phyloP scores from a whole-genome alignment of 164 flowering plant species.

The Tinospora cordifolia region DNA sequence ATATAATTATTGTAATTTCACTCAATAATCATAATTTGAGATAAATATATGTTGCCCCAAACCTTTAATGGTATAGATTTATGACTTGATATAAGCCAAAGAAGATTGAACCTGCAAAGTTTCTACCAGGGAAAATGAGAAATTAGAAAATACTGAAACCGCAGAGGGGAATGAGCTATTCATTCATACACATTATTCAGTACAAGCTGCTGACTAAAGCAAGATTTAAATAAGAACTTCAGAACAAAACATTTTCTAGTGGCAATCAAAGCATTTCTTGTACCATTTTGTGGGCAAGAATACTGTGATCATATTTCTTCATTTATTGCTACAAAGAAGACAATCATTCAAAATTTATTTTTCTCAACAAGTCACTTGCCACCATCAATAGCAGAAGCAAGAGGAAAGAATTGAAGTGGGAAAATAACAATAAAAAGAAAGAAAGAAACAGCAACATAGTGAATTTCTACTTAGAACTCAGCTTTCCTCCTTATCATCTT shows the following conservation, averaged over 20 bases:
- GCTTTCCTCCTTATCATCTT: background rate
- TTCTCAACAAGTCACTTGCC: background rate
- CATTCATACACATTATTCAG: too few species aligned
- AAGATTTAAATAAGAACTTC: background rate
- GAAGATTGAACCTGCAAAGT: too few species aligned
- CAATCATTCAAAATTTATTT: background rate
- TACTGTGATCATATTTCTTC: too few species aligned
- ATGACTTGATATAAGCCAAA: too few species aligned
- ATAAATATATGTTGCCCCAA: too few species aligned
- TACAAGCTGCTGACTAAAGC: too few species aligned
- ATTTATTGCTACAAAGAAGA: background rate
- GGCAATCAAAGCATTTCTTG: background rate
- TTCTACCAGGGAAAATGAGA: too few species aligned
- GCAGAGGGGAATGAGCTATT: too few species aligned
- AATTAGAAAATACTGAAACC: too few species aligned
- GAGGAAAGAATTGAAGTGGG: background rate
- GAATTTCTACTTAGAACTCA: background rate
- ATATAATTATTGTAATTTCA: too few species aligned
- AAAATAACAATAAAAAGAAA: background rate
- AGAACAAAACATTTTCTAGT: background rate
- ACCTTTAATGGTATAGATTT: too few species aligned
- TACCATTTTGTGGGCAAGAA: background rate
- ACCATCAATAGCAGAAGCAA: slow-evolving; percentile 1
- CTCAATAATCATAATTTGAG: too few species aligned
- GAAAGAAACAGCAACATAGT: background rate